A percentile compares a stretch with the other conserved stretches of the same genome.
These are phyloP conservation scores for Colletotrichum higginsianum DNA, from an alignment of 2,329 filamentous ascomycete species.

Conservation along the genomic window DNA sequence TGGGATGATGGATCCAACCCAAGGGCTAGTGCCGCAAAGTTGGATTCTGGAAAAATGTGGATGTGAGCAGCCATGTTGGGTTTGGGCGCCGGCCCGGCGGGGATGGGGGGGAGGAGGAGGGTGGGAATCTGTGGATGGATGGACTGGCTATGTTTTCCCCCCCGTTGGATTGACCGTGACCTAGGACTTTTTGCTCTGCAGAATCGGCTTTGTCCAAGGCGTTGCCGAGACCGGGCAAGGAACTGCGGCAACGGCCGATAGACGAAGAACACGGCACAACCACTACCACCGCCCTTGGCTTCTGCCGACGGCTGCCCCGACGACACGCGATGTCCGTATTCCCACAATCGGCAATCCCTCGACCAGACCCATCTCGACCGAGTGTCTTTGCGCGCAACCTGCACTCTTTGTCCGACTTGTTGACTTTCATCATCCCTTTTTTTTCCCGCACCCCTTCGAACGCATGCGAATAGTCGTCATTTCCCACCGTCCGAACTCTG, in stretches of 20 bases:
- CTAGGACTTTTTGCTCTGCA: slow-evolving; percentile 22
- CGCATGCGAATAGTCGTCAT: slow-evolving; percentile 38
- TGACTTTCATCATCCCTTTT: slow-evolving; percentile 1
- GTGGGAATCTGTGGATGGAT: slow-evolving; percentile 23
- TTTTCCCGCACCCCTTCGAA: slow-evolving; percentile 17
- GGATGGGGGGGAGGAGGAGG: slow-evolving; percentile 17
- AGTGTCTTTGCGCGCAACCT: slow-evolving; percentile 8
- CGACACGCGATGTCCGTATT: slow-evolving; percentile 33
- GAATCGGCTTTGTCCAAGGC: slow-evolving; percentile 24
- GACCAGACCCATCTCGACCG: slow-evolving; percentile 36
- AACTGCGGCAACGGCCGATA: slow-evolving; percentile 32
- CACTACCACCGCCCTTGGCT: slow-evolving; percentile 14
- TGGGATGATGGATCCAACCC: slow-evolving; percentile 12
- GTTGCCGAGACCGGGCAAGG: slow-evolving; percentile 38
- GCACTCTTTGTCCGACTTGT: slow-evolving; percentile 2
- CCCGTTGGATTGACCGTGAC: slow-evolving; percentile 34
- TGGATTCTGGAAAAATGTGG: slow-evolving; percentile 42
- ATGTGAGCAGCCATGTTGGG: slow-evolving; percentile 38
- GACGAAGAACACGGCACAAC: slow-evolving; percentile 15
- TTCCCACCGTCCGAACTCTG: slow-evolving; percentile 39
- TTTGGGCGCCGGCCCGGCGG: slow-evolving; percentile 39
- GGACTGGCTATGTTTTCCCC: background rate
- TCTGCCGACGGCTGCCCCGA: slow-evolving; percentile 34
- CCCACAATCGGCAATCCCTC: slow-evolving; percentile 36
- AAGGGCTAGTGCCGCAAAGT: slow-evolving; percentile 39